Evolutionary conservation across 164 flowering plant species (phyloP).

Genomic region (Kingdonia uniflora): DNA sequence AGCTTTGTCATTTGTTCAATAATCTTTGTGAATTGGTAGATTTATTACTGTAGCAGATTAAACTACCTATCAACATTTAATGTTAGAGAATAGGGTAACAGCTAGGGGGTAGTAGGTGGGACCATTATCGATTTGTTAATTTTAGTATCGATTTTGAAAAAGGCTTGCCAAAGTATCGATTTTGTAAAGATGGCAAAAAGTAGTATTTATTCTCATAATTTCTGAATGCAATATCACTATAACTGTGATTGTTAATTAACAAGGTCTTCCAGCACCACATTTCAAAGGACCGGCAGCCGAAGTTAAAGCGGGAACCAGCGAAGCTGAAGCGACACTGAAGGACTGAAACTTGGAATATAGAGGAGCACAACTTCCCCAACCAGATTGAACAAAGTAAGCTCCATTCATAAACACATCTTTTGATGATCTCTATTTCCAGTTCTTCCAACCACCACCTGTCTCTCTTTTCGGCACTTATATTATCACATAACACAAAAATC

Average conservation of each 20-base stretch:
- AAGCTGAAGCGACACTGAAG: conserved; percentile 35
- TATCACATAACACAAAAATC: not conserved
- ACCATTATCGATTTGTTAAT: no score
- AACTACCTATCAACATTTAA: no score
- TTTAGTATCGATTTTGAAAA: no score
- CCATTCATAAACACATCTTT: conserved; percentile 56
- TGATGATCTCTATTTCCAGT: conserved; percentile 72
- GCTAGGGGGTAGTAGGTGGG: no score
- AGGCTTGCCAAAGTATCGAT: no score
- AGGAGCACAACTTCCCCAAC: conserved; percentile 51
- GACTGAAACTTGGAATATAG: conserved; percentile 29
- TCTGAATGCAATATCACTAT: no score
- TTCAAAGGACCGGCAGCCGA: conserved; percentile 45
- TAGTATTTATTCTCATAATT: no score
- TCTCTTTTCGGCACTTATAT: conserved; percentile 65
- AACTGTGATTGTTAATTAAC: conserved; percentile 32
- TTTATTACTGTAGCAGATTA: no score
- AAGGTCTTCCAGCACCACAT: conserved; percentile 31
- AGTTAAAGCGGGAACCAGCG: conserved; percentile 47
- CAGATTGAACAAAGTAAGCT: conserved; percentile 72
- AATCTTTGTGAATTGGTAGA: no score
- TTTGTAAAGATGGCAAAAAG: no score
- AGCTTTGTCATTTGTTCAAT: no score
- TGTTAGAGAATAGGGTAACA: no score
- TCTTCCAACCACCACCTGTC: conserved; percentile 37